Conservation (phyloP, 257 asterid species). For the Sherardia arvensis region DNA sequence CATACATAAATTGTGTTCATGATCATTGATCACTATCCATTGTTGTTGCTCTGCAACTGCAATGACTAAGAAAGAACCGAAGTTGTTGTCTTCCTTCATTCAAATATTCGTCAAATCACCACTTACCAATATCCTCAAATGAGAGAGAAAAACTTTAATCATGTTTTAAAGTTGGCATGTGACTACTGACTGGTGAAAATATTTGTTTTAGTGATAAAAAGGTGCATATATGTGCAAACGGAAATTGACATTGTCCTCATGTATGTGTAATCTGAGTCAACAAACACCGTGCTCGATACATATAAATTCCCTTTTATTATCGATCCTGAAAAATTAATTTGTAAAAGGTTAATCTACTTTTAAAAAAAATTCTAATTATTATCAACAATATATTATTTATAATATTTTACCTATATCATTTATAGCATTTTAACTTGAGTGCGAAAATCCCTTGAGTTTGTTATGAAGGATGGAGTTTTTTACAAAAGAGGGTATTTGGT, state of each 20-base stretch:
- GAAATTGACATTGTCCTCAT: neutral
- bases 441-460: too few relatives aligned
- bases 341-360: too few relatives aligned
- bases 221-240: neutral
- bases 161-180: neutral
- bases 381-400: too few relatives aligned
- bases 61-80: neutral
- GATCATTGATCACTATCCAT: neutral
- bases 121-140: too few relatives aligned
- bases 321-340: neutral
- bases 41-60: neutral
- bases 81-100: too few relatives aligned
- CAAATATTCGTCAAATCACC: too few relatives aligned
- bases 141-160: neutral
- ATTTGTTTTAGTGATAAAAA: neutral
- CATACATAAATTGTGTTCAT: neutral
- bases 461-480: too few relatives aligned
- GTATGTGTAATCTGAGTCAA: slow-evolving; percentile 9
- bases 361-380: too few relatives aligned
- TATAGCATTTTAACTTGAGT: too few relatives aligned
- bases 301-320: neutral
- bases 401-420: too few relatives aligned
- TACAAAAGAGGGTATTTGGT: too few relatives aligned
- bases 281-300: slow-evolving; percentile 9
- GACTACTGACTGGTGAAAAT: neutral